Evolutionary conservation across 1,139 yeast genomes (phyloP), one percentile per base, ranked within the genome.

Genomic region (Meyerozyma athensensis): DNA sequence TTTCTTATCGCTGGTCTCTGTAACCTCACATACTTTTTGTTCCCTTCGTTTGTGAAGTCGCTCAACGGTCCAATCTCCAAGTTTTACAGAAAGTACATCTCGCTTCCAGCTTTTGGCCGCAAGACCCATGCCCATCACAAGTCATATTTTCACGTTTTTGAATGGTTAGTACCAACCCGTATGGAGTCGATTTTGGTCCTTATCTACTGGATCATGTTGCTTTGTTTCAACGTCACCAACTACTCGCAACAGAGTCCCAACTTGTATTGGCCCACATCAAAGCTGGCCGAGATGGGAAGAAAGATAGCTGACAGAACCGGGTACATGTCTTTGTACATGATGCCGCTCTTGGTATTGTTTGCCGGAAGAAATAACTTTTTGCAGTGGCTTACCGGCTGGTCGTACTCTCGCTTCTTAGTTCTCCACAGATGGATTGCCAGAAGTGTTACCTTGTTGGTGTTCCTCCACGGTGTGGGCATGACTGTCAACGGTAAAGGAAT

Each of bases 391-490:
- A 79, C 87, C 3, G 85, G 87, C 32, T 80, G 87, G 82, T 66
- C 75, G 18, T 73, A 72, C 47, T 63, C 79, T 2, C 70, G 85
- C 33, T 81, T 82, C 53, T 63, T 79, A 40, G 63, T 74, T 17
- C 71, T 78, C 54, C 94, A 85, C 58, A 77, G 81, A 49, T 80
- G 86, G 82, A 52, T 77, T 5, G 77, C 81, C 2, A 70, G 92
- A 56, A 46, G 63, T 2, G 53, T 65, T 41, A 49, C 65, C 21
- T 18, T 63, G 7, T 56, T 65, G 43, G 61, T 66, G 1, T 42
- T 72, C 12, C 32, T 28, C 32, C 89, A 82, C 50, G 67, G 77
- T 10, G 68, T 72, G 20, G 76, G 80, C 14, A 60, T 67, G 65
- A 64, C 68, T 13, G 54, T 41, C 43, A 63, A 62, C 44, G 70